Evolutionary conservation across 257 asterid species (phyloP).

Genomic region (Thymus quinquecostatus): DNA sequence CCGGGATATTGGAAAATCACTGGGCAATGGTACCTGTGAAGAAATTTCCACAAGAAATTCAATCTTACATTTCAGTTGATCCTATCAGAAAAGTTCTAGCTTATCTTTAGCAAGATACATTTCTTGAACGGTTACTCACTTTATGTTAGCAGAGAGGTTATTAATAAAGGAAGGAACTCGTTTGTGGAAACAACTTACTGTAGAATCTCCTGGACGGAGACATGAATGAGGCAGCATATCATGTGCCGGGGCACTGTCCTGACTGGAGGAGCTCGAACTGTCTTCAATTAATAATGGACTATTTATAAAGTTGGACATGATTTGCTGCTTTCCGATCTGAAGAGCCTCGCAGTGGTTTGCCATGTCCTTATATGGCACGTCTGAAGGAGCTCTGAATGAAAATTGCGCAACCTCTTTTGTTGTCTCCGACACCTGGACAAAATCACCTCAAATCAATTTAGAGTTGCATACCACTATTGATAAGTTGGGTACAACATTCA

Average conservation of each 20-base stretch:
- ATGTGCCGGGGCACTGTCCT: conserved; percentile 34
- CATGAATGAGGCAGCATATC: conserved; percentile 32
- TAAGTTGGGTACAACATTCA: neutral
- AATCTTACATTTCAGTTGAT: neutral
- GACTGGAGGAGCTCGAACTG: conserved; percentile 34
- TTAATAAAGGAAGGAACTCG: neutral
- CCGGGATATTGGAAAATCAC: conserved; percentile 38
- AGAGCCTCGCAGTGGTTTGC: conserved; percentile 79
- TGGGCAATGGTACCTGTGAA: conserved; percentile 38
- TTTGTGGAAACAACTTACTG: conserved; percentile 45
- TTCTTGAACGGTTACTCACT: neutral
- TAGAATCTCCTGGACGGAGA: conserved; percentile 34
- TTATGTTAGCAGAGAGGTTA: neutral
- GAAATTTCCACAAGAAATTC: conserved; percentile 14
- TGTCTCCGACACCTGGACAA: conserved; percentile 64
- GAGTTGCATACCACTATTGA: neutral
- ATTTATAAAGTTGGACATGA: conserved; percentile 63
- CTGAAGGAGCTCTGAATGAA: conserved; percentile 48
- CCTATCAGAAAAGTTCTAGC: too few species aligned
- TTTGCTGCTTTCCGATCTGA: conserved; percentile 70
- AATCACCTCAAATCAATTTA: conserved; percentile 26
- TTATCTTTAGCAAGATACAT: neutral
- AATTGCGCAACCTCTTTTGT: conserved; percentile 55
- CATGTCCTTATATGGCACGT: conserved; percentile 69
- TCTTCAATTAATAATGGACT: conserved; percentile 36